Evolutionary conservation across 495 filamentous ascomycete species (phyloP), one percentile per base, ranked within the genome.

Genomic region (Pyrenopolyporus hunteri): DNA sequence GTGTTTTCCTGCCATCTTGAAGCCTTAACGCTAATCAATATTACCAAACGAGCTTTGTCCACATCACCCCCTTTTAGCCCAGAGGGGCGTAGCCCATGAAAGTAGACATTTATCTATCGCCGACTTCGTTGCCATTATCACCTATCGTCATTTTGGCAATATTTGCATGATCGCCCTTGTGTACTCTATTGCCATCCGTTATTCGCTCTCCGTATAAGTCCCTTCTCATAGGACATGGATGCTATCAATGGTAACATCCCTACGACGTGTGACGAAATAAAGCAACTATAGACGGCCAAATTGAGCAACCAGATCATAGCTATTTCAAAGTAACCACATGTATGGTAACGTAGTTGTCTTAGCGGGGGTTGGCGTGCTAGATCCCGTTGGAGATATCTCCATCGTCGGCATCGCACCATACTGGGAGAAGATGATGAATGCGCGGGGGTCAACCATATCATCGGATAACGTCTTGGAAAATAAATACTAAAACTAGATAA

Each of bases 381-480:
- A 10, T 35, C 53, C 17, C 4, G 51, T 60, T 66, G 63, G 63
- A 66, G 57, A 61, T 35, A 6, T 35, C 17, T 43, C 56, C 28
- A 37, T 57, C 32, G 23, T 53, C 26, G 42, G 46, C 23, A 66
- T 66, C 63, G 51, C 63, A 66, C 43, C 63, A 66, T 66, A 47
- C 31, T 51, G 39, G 36, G 57, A 33, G 44, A n/a, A 6, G 6
- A 66, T 66, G 57, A 52, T 17, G 51, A 66, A 66, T 61, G 31
- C 57, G 63, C 57, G 63, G 63, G 63, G 46, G 32, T 43, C 28
- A 32, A 31, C 37, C 35, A 42, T 57, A 10, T 20, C 9, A 42
- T 56, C 33, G 9, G 47, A 57, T 56, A 57, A 35, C 57, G 35
- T 51, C 26, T 19, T 56, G 33, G 8, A 31, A 11, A 40, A n/a